Base-by-base conservation (phyloP, 768 basidiomycete genomes). In the Tulasnella calospora region DNA sequence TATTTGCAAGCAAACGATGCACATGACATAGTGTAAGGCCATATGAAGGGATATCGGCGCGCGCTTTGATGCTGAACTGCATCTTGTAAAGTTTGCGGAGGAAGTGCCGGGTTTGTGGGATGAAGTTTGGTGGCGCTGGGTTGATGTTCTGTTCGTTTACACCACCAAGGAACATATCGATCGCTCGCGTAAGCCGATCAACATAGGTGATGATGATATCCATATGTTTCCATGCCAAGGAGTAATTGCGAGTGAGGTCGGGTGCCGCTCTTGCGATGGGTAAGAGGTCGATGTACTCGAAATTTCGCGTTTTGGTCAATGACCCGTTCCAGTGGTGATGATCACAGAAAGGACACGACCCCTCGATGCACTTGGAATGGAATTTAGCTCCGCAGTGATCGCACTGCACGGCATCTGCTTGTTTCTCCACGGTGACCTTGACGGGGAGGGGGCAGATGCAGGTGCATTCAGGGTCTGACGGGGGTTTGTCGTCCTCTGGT, bases 291-390 rank as follows among this genome's bases (percentile, higher is more conserved):
- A 90, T 92, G 84, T 92, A 95, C 82, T 95, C 93, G 89, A 90
- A 95, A 81, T 87, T 92, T 71, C 94, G 90, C 80, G 92, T 89
- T 83, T 94, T 94, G 83, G 90, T 89, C 74, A 95, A 91, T 3
- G 92, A 89, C 90, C 92, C 94, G 81, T 95, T 94, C 94, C 94
- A 95, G 82, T 95, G 94, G 80, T 94, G 92, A 81, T 94, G 93
- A 80, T 95, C 94, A 81, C 94, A 95, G 86, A 95, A 95, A 0
- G 94, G 94, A 82, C 94, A 95, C 6, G 94, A 95, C 46, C 94
- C 94, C n/a, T 94, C 94, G 79, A 80, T 92, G 81, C 94, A 95
- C 72, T 90, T 88, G 6, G 93, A 93, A 79, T 95, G 94, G 85
- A 95, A 95, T 70, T 79, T 80, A 1, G 94, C 94, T 83, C 89